Evolutionary conservation across 1,139 yeast species (phyloP).

Genomic region (Geotrichum klebahnii): DNA sequence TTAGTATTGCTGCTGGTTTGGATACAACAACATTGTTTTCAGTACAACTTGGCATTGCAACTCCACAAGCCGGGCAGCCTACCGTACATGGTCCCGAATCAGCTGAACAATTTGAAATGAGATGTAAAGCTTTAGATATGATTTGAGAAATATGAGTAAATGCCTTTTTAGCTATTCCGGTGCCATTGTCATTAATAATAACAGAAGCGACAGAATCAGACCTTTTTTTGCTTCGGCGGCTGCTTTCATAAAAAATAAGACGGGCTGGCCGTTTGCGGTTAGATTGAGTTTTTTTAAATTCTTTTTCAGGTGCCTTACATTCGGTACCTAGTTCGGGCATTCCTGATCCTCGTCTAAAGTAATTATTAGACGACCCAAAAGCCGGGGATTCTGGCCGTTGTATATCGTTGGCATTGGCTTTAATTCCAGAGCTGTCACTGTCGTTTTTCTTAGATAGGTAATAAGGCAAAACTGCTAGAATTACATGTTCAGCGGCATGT

Average conservation of each 20-base stretch:
- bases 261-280: conserved; percentile 78
- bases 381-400: no score
- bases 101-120: conserved; percentile 57
- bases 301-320: conserved; percentile 96
- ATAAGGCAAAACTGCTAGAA: conserved; percentile 42
- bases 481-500: conserved; percentile 96
- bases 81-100: conserved; percentile 64
- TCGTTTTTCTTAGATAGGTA: neutral
- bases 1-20: conserved; percentile 77
- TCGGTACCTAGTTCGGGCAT: conserved; percentile 80
- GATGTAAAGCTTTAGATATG: conserved; percentile 53
- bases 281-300: conserved; percentile 70
- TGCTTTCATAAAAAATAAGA: conserved; percentile 65
- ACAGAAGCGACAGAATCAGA: neutral
- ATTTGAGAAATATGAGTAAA: conserved; percentile 72
- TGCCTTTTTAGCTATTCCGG: conserved; percentile 66
- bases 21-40: conserved; percentile 81
- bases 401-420: neutral
- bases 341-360: conserved; percentile 36
- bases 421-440: no score
- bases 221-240: conserved; percentile 51
- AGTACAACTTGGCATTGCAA: conserved; percentile 67
- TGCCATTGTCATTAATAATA: conserved; percentile 41
- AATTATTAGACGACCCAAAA: neutral
- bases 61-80: conserved; percentile 79